Percentiles rank a stretch among this genome's conserved stretches.
Conservation (phyloP, 139 green algal genomes). For the Haematococcus sp. region DNA sequence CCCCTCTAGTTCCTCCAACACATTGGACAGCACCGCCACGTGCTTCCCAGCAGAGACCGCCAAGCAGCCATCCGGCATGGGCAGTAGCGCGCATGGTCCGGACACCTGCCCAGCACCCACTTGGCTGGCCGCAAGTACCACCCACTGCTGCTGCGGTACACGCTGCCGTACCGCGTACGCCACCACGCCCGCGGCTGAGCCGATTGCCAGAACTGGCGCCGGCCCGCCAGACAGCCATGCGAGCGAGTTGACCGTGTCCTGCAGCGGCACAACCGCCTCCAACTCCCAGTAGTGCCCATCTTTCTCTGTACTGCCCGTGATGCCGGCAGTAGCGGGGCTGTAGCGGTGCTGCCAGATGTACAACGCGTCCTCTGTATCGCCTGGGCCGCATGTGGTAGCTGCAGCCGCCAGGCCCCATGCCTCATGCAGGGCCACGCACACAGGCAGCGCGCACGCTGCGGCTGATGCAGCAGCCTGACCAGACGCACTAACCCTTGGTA, state of each 20-base stretch:
- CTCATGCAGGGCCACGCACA: conserved; percentile 15
- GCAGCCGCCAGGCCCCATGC: conserved; percentile 32
- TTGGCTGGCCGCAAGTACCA: too few species aligned
- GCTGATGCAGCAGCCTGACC: not conserved
- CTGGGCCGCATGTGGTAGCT: conserved; percentile 37
- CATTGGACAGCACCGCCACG: too few species aligned
- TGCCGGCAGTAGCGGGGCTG: not conserved
- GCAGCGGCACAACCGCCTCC: conserved; percentile 31
- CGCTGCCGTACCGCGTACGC: not conserved
- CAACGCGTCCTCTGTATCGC: conserved; percentile 33
- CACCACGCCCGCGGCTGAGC: conserved; percentile 12
- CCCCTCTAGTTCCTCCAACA: too few species aligned
- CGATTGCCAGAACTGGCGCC: conserved; percentile 28
- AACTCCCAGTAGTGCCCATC: conserved; percentile 10
- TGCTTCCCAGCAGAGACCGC: too few species aligned
- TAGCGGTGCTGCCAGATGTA: conserved; percentile 31
- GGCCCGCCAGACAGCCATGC: conserved; percentile 34
- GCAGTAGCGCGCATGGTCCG: too few species aligned
- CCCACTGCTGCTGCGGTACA: not conserved
- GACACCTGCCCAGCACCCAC: too few species aligned
- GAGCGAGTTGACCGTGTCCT: conserved; percentile 36
- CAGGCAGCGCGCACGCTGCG: conserved; percentile 1
- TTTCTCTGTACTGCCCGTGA: not conserved
- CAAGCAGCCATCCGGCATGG: too few species aligned
- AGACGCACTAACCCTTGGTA: too few species aligned